Evolutionary conservation across 1,284 basidiomycete genomes (phyloP), one percentile per base, ranked within the genome.

Genomic region (Ceratobasidium sp.): DNA sequence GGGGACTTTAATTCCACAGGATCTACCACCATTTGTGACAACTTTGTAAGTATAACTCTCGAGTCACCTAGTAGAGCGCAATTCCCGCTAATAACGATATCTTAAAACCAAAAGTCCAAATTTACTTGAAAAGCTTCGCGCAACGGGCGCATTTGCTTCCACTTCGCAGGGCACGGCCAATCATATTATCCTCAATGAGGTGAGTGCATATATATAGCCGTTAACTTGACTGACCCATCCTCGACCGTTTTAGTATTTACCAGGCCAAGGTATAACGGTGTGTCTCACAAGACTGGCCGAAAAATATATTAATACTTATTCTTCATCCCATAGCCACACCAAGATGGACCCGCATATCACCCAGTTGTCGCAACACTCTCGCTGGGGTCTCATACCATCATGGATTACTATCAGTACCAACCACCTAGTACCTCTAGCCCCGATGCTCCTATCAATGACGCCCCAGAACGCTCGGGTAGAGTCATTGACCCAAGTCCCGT

Each of bases 241-340:
- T 56, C 36, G 66, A 73, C 71, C 78, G 79, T 50, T 77, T 79
- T 65, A 94, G 92, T 98, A 98, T 81, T 85, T 89, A 31, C 88
- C 95, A 6, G 94, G 94, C 1, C 95, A 98, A 84, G 97, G 97
- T 24, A 99, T 99, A 77, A 92, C 94, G 87, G 94, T 94, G 82
- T 77, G 87, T 81, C 36, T 41, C 36, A 11, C 11, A 41, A 41
- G 11, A 27, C 17, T 56, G 11, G 1, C 56, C 62, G 41, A 62
- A 54, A n/a, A 62, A 19, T 36, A 48, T 60, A 62, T 60, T 75
- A 76, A 2, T 8, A 57, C 15, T 19, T 9, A 22, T 64, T 5
- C 24, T 50, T 4, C 11, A 27, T 54, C 14, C 15, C 54, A 11
- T 81, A 96, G 94, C 95, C 96, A 0, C 97, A 98, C 80, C 91